Conservation (phyloP, 495 filamentous ascomycete species). For the Penicillium samsonianum region DNA sequence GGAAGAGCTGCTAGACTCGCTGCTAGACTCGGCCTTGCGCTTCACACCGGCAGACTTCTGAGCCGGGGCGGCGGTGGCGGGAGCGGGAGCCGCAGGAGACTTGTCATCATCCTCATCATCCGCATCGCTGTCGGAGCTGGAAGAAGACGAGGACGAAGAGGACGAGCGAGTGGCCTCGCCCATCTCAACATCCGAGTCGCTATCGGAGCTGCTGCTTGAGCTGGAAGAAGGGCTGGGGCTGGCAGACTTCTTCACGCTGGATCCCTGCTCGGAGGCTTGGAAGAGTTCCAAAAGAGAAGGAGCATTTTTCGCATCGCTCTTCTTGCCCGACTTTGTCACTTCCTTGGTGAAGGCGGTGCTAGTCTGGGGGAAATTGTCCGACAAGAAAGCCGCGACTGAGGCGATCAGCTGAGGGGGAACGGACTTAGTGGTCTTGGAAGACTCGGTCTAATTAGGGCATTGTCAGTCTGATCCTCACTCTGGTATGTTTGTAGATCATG, state of each 20-base stretch:
- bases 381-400: slow-evolving; percentile 66
- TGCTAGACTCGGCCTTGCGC: slow-evolving; percentile 63
- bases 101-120: slow-evolving; percentile 59
- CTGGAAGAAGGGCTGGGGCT: slow-evolving; percentile 15
- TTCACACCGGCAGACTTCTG: slow-evolving; percentile 51
- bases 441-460: slow-evolving; percentile 18
- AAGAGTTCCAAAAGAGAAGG: slow-evolving; percentile 53
- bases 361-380: slow-evolving; percentile 61
- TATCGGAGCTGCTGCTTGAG: slow-evolving; percentile 24
- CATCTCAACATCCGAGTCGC: slow-evolving; percentile 61
- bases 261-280: slow-evolving; percentile 46
- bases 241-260: slow-evolving; percentile 31
- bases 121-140: slow-evolving; percentile 60
- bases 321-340: slow-evolving; percentile 29
- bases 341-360: slow-evolving; percentile 62
- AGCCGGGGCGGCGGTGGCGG: slow-evolving; percentile 32
- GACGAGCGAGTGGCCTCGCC: slow-evolving; percentile 46
- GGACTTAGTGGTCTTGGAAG: slow-evolving; percentile 23
- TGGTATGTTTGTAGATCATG: neutral
- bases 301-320: slow-evolving; percentile 37
- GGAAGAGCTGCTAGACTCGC: slow-evolving; percentile 50
- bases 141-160: slow-evolving; percentile 48
- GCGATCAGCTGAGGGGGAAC: slow-evolving; percentile 59
- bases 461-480: slow-evolving; percentile 13
- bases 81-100: slow-evolving; percentile 26